phyloP scores from a whole-genome alignment of 2,329 filamentous ascomycete species.

The Aaosphaeria arxii region DNA sequence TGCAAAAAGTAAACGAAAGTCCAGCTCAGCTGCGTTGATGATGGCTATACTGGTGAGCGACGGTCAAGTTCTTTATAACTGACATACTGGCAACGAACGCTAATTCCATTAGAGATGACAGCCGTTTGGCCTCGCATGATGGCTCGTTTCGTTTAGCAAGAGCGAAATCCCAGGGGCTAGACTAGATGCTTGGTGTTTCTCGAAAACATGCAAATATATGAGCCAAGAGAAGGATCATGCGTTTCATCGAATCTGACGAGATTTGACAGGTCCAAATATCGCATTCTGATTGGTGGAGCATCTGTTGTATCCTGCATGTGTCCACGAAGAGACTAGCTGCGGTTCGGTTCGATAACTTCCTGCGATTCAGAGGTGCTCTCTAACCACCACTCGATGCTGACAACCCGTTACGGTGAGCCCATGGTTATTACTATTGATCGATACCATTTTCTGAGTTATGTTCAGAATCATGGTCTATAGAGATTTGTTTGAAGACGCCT shows the following conservation, averaged over 20 bases:
- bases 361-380: too few species aligned
- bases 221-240: constrained; percentile 4
- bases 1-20: constrained; percentile 17
- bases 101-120: constrained; percentile 12
- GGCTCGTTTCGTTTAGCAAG: constrained; percentile 25
- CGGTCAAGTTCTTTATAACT: too few species aligned
- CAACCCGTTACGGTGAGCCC: too few species aligned
- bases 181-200: constrained; percentile 17
- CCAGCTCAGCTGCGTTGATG: constrained; percentile 30
- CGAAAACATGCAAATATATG: constrained; percentile 16
- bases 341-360: neutral
- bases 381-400: too few species aligned
- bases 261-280: neutral
- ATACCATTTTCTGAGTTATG: too few species aligned
- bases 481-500: too few species aligned
- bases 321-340: neutral
- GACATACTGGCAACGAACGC: constrained; percentile 2
- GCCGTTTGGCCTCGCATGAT: constrained; percentile 13
- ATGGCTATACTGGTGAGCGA: constrained; percentile 1
- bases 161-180: constrained; percentile 12
- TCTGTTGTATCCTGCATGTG: neutral
- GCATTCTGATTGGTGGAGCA: neutral
- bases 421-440: too few species aligned
- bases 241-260: neutral
- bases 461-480: too few species aligned